Base-by-base conservation (phyloP, 169 alveolate genomes). In the Plasmodium chabaudi region DNA sequence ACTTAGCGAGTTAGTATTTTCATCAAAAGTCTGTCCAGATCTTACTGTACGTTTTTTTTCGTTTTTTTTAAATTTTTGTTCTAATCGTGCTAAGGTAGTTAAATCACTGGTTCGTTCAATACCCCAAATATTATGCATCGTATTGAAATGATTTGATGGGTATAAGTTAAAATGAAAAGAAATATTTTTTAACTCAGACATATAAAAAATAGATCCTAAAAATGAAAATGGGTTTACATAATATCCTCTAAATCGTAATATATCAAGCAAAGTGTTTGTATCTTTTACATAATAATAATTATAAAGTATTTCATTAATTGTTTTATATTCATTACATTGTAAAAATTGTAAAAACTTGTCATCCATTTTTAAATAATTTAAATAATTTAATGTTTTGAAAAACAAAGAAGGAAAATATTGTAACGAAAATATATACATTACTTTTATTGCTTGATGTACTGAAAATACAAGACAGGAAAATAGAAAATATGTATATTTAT, bases 221-320 rank as follows among this genome's bases (percentile, higher is more conserved):
- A 82, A 68, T 27, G 90, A 82, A 82, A 82, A 82, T 19, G 90
- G 90, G 15, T 82, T 82, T 12, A 82, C 44, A 46, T 65, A 46
- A 60, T 46, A 42, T 6, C 90, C 86, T 44, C 49, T 53, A 68
- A 65, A 82, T 49, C 68, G 25, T 64, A 77, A 17, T 21, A 77
- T 25, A n/a, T 82, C 67, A 60, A 82, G 42, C 23, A 69, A 5
- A 13, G 39, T 25, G 34, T 57, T 42, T 44, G 17, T 9, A 27
- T 12, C 42, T 21, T 82, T 55, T 13, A 9, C 13, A 15, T 42
- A 4, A 5, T 51, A 34, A 23, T 9, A 21, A 56, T 65, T 82
- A 67, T 56, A 42, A 61, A 82, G 67, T 15, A 82, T 19, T n/a
- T 49, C 34, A 3, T 68, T 19, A 56, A 68, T 13, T 21, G 49